These are phyloP conservation scores for Hippophae tibetana DNA, from an alignment of 306 rosid genomes.

Conservation along the genomic window DNA sequence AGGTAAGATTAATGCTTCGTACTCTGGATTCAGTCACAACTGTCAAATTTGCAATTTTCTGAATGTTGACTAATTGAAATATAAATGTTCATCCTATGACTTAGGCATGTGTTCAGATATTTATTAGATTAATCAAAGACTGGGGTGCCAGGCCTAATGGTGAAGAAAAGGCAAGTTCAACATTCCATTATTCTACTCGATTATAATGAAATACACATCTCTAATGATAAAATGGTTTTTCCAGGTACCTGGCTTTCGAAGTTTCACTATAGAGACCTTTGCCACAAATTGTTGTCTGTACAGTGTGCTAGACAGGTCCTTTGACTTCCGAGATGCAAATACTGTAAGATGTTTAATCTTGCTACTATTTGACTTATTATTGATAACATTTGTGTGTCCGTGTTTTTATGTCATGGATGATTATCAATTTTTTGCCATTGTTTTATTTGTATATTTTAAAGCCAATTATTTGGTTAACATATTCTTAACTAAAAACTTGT, in stretches of 20 bases:
- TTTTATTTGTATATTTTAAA: too few species aligned
- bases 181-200: conserved; percentile 11
- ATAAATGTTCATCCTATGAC: conserved; percentile 18
- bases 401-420: too few species aligned
- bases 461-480: too few species aligned
- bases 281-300: conserved; percentile 86
- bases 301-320: conserved; percentile 85
- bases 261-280: conserved; percentile 64
- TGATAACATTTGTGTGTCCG: too few species aligned
- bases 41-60: neutral
- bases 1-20: conserved; percentile 40
- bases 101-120: conserved; percentile 90
- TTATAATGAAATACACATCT: conserved; percentile 4
- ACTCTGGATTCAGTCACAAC: conserved; percentile 8
- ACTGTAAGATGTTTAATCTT: conserved; percentile 55
- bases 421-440: too few species aligned
- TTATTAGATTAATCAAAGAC: conserved; percentile 72
- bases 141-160: conserved; percentile 71
- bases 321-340: conserved; percentile 85
- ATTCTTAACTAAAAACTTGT: too few species aligned
- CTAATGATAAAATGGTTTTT: neutral
- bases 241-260: conserved; percentile 92
- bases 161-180: conserved; percentile 61
- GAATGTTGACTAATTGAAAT: neutral
- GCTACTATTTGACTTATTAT: neutral